Evolutionary conservation across 176 grass and related monocot genomes (phyloP), one percentile per base, ranked within the genome.

Genomic region (Dendrocalamus sinicus): DNA sequence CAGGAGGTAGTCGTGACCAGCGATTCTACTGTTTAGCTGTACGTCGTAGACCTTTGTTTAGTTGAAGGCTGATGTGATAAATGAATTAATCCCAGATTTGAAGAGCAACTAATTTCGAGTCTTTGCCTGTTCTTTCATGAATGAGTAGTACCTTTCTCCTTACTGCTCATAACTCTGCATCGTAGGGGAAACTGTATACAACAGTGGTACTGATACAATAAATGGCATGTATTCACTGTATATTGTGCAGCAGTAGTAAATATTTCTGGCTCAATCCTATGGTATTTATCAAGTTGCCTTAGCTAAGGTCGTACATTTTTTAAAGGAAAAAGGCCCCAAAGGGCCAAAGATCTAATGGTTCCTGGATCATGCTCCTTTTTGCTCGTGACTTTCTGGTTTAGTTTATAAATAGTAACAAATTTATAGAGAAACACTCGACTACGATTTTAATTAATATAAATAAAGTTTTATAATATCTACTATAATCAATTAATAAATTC

Each of bases 121-220:
- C 20, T 10, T 22, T 67, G 78, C 26, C 20, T 78, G 57, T 67
- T 47, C 65, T 77, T 82, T 41, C 12, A 76, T 81, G 44, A 90
- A 39, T 72, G 65, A 57, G 26, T 41, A 8, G 50, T 74, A 32
- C 17, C 57, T 47, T 74, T 35, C 8, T 46, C 19, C n/a, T 54
- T 15, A n/a, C 35, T 6, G 62, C 63, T 72, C 54, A 60, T 12
- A 76, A 68, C 72, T 80, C 48, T 20, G 51, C 41, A 58, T 67
- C 22, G 46, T 35, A 24, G 69, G 12, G 23, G 35, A 28, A 24
- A 60, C 50, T 81, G 76, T 68, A 80, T 19, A 8, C 50, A 13
- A 68, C 52, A 83, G 67, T 52, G 43, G 32, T 72, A 59, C 50
- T 48, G 26, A 78, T 48, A 41, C 47, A 73, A 73, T 73, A 64